phyloP scores from a whole-genome alignment of 768 basidiomycete species.

The Collybiopsis confluens region DNA sequence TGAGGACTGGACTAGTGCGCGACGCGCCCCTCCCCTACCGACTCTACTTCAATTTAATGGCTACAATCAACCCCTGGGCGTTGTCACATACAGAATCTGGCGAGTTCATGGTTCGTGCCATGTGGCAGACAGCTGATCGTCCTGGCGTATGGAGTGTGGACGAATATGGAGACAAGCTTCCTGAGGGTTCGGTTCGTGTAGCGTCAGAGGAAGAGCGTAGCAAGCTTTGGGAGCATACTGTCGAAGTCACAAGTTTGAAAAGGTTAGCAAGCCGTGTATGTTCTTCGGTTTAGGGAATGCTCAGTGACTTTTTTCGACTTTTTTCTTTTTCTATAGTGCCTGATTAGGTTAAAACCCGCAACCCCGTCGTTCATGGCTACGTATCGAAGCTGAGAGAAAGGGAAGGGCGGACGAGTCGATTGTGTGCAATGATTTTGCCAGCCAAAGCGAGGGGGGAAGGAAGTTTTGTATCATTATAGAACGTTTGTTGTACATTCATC shows the following conservation, averaged over 20 bases:
- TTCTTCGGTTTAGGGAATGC: too few relatives aligned
- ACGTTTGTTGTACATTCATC: too few relatives aligned
- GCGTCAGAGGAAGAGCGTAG: conserved; percentile 1
- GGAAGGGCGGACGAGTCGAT: too few relatives aligned
- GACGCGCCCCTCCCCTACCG: not conserved
- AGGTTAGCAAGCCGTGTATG: too few relatives aligned
- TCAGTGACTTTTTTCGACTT: too few relatives aligned
- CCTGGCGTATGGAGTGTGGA: not conserved
- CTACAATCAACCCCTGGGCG: not conserved
- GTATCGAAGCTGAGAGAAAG: too few relatives aligned
- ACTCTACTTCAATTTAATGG: not conserved
- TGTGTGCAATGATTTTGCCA: too few relatives aligned
- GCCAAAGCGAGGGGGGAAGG: too few relatives aligned
- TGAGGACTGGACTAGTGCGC: conserved; percentile 10
- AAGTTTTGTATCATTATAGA: too few relatives aligned
- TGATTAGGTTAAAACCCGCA: too few relatives aligned
- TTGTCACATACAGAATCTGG: conserved; percentile 6
- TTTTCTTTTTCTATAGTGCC: too few relatives aligned
- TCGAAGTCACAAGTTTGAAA: conserved; percentile 3
- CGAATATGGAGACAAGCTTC: not conserved
- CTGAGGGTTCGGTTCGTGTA: not conserved
- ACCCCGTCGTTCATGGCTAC: too few relatives aligned
- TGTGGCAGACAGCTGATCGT: not conserved
- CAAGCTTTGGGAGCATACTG: conserved; percentile 9
- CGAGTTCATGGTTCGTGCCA: conserved; percentile 6